A percentile compares a stretch with the other conserved stretches of the same genome.
phyloP scores from a whole-genome alignment of 2,329 filamentous ascomycete species.

The Aspergillus vadensis region DNA sequence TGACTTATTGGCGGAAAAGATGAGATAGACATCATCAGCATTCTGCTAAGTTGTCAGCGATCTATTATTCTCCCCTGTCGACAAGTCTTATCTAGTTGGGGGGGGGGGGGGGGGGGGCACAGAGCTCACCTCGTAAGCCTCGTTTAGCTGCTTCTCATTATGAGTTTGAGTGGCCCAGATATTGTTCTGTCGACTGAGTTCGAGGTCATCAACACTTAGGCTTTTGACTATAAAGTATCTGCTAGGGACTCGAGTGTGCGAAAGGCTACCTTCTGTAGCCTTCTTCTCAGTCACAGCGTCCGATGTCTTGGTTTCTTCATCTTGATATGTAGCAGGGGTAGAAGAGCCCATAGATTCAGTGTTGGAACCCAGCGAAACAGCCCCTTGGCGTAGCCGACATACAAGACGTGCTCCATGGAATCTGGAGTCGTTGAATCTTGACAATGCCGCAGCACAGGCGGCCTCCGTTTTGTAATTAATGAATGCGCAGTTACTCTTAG shows the following conservation, averaged over 20 bases:
- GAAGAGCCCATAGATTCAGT: conserved; percentile 39
- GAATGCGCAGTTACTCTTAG: conserved; percentile 96
- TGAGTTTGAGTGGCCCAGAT: conserved; percentile 95
- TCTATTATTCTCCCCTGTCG: background rate
- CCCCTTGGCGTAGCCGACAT: conserved; percentile 71
- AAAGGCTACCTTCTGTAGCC: conserved; percentile 6
- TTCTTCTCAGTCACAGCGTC: conserved; percentile 12
- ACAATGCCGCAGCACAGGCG: conserved; percentile 74
- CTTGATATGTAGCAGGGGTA: conserved; percentile 53
- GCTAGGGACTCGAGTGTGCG: conserved; percentile 57
- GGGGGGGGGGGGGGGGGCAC: too few species aligned
- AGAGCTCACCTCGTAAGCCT: conserved; percentile 71
- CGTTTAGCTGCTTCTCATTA: conserved; percentile 82
- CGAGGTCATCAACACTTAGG: conserved; percentile 84
- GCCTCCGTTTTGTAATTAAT: conserved; percentile 87
- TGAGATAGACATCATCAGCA: conserved; percentile 81
- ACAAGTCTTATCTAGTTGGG: background rate
- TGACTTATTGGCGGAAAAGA: conserved; percentile 97
- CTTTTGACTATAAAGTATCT: conserved; percentile 94
- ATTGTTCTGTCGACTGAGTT: conserved; percentile 81
- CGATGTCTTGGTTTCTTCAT: conserved; percentile 21
- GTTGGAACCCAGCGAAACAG: conserved; percentile 42
- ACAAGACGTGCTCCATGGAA: conserved; percentile 86
- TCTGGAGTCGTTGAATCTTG: conserved; percentile 83
- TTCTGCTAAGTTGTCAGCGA: conserved; percentile 51